Evolutionary conservation across 257 asterid species (phyloP).

Genomic region (Buddleja alternifolia): DNA sequence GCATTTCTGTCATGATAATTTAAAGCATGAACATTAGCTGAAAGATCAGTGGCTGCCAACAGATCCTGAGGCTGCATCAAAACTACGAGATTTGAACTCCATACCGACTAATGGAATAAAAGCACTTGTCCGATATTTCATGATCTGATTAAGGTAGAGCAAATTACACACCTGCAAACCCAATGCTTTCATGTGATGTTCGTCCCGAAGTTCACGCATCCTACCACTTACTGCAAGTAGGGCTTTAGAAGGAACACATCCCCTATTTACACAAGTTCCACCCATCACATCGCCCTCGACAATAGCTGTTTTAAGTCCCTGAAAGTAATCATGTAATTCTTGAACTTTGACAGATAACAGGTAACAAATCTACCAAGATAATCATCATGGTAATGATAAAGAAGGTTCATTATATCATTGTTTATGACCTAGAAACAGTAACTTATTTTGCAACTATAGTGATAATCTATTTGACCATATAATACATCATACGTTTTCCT

Average conservation of each 20-base stretch:
- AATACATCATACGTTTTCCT: neutral
- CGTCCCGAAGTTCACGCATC: constrained; percentile 65
- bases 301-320: constrained; percentile 89
- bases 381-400: constrained; percentile 14
- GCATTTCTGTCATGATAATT: neutral
- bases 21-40: constrained; percentile 5
- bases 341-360: constrained; percentile 34
- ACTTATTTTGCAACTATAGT: constrained; percentile 3
- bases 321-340: constrained; percentile 16
- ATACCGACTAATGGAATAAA: neutral
- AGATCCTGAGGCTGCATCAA: neutral
- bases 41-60: neutral
- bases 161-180: constrained; percentile 52
- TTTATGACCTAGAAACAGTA: neutral
- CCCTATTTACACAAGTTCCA: constrained; percentile 91
- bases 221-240: constrained; percentile 72
- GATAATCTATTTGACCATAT: neutral
- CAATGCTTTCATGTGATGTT: constrained; percentile 63
- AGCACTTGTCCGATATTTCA: neutral
- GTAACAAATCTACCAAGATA: constrained; percentile 3
- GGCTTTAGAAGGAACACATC: constrained; percentile 85
- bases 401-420: neutral
- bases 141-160: constrained; percentile 1
- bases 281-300: constrained; percentile 87
- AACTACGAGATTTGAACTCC: constrained; percentile 10